phyloP scores from a whole-genome alignment of 1,284 basidiomycete species.

The Irpex rosettiformis region DNA sequence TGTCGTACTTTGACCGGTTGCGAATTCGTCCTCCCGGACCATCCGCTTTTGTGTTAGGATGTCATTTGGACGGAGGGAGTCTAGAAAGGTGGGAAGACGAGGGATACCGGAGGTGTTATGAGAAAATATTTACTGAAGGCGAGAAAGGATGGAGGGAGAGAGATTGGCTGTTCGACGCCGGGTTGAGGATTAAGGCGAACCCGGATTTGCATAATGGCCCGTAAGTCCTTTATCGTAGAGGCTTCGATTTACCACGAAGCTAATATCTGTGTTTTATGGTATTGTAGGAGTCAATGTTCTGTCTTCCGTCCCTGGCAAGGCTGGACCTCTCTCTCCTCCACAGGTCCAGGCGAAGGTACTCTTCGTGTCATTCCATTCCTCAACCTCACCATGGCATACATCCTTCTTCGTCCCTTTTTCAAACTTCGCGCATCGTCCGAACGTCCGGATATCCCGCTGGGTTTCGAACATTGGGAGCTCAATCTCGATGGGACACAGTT shows the following conservation, averaged over 20 bases:
- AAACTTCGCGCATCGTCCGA: slow-evolving; percentile 26
- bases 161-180: slow-evolving; percentile 46
- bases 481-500: slow-evolving; percentile 59
- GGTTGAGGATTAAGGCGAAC: slow-evolving; percentile 47
- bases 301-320: slow-evolving; percentile 81
- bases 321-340: slow-evolving; percentile 65
- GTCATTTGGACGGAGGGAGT: slow-evolving; percentile 75
- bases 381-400: slow-evolving; percentile 59
- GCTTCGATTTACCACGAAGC: no score
- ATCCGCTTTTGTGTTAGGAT: slow-evolving; percentile 54
- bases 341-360: slow-evolving; percentile 66
- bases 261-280: neutral
- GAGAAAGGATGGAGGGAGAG: slow-evolving; percentile 45
- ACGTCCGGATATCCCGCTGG: slow-evolving; percentile 24
- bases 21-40: slow-evolving; percentile 76
- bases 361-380: slow-evolving; percentile 57
- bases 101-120: slow-evolving; percentile 55
- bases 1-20: slow-evolving; percentile 76
- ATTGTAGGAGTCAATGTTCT: slow-evolving; percentile 59
- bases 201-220: slow-evolving; percentile 54
- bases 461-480: slow-evolving; percentile 56
- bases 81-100: slow-evolving; percentile 81
- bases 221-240: slow-evolving; percentile 28
- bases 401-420: slow-evolving; percentile 78
- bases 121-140: slow-evolving; percentile 44